Evolutionary conservation across 129 eudicot genomes (phyloP).

Genomic region (Helianthus annuus): HanXRQr2.0-SUNRISE NC_035437.2:90480502-90481001

Average conservation of each 20-base stretch:
- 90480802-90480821: not conserved
- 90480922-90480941: too few relatives aligned
- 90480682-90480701: constrained; percentile 69
- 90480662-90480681: constrained; percentile 64
- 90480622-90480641: constrained; percentile 50
- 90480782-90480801: constrained; percentile 84
- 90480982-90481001: too few relatives aligned
- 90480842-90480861: too few relatives aligned
- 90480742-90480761: constrained; percentile 47
- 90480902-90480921: too few relatives aligned
- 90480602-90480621: constrained; percentile 30
- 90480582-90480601: not conserved
- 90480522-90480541: constrained; percentile 29
- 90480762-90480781: constrained; percentile 74
- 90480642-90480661: constrained; percentile 45
- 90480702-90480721: constrained; percentile 77
- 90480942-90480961: too few relatives aligned
- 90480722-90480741: constrained; percentile 78
- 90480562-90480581: not conserved
- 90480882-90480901: too few relatives aligned
- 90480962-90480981: too few relatives aligned
- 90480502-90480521: constrained; percentile 52
- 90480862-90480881: too few relatives aligned
- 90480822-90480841: too few relatives aligned
- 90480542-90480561: not conserved